These are phyloP conservation scores for Tagetes patula DNA, from an alignment of 129 eudicot species.

Conservation along the genomic window DNA sequence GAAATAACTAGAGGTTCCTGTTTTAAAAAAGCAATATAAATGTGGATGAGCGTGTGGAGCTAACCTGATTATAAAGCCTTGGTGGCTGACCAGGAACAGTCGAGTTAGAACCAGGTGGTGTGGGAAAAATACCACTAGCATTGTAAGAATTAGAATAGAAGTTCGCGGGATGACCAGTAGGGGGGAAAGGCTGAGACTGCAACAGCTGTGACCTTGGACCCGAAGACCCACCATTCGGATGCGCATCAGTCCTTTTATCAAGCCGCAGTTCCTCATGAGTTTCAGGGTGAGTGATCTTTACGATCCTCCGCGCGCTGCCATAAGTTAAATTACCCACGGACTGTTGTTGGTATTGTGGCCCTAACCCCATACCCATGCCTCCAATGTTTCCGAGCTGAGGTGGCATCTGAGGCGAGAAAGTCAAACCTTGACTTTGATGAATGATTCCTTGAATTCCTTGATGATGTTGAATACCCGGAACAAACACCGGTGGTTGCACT, in stretches of 20 bases:
- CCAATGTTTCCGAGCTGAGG: conserved; percentile 72
- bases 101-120: conserved; percentile 56
- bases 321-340: conserved; percentile 46
- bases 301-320: conserved; percentile 53
- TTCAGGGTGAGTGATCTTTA: conserved; percentile 92
- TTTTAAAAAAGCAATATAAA: neutral
- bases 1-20: neutral
- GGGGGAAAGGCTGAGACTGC: conserved; percentile 63
- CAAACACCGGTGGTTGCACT: conserved; percentile 54
- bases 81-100: conserved; percentile 56
- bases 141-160: conserved; percentile 55
- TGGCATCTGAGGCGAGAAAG: conserved; percentile 61
- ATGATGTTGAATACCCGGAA: conserved; percentile 67
- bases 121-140: conserved; percentile 31
- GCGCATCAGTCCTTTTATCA: conserved; percentile 38
- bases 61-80: conserved; percentile 63
- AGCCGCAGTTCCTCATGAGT: conserved; percentile 85
- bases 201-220: conserved; percentile 53
- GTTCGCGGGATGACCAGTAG: conserved; percentile 46
- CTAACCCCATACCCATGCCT: conserved; percentile 48
- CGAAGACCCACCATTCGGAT: conserved; percentile 21
- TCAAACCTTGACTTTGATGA: conserved; percentile 68
- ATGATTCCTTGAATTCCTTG: conserved; percentile 49
- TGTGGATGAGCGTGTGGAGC: neutral
- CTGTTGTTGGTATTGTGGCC: conserved; percentile 58